Base-by-base conservation (phyloP, 805 yeast genomes). In the Jamesozyma hellenica region DNA sequence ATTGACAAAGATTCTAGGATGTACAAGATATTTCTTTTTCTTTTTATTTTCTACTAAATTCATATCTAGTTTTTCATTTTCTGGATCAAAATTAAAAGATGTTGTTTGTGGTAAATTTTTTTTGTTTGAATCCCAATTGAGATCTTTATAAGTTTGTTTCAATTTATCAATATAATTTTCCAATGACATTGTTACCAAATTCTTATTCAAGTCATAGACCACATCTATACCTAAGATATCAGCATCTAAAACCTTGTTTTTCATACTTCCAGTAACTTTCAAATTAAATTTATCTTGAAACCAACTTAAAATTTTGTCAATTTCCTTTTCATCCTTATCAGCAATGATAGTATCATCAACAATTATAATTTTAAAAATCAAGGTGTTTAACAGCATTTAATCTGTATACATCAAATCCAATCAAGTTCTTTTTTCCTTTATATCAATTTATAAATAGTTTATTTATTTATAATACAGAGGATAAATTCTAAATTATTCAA, bases 291-390 rank as follows among this genome's bases (percentile, higher is more conserved):
- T 28, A 3, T 31, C 18, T 28, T 32, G n/a, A 3, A 42, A 14
- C 15, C 12, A 31, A 4, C 28, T 32, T 8, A 42, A 16, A 5
- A 42, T 15, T 4, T 37, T 17, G 29, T 40, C 41, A 14, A 45
- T n/a, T 15, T 14, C 28, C 18, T 32, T 16, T 15, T 42, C 40
- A 26, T 14, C 14, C 5, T 32, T 28, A 9, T 41, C 42, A 8
- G 46, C 48, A 23, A 40, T 38, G 4, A 45, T 26, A 16, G 39
- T 34, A 29, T 45, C 48, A 40, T 43, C 46, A 2, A 45, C 48
- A 34, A n/a, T n/a, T n/a, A n/a, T n/a, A n/a, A n/a, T n/a, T n/a
- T n/a, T n/a, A n/a, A n/a, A n/a, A n/a, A n/a, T n/a, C n/a, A n/a
- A n/a, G n/a, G n/a, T n/a, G n/a, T n/a, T n/a, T n/a, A n/a, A n/a